These are phyloP conservation scores for Lasiodiplodia sp. DNA, from an alignment of 2,329 filamentous ascomycete species.

Conservation along the genomic window DNA sequence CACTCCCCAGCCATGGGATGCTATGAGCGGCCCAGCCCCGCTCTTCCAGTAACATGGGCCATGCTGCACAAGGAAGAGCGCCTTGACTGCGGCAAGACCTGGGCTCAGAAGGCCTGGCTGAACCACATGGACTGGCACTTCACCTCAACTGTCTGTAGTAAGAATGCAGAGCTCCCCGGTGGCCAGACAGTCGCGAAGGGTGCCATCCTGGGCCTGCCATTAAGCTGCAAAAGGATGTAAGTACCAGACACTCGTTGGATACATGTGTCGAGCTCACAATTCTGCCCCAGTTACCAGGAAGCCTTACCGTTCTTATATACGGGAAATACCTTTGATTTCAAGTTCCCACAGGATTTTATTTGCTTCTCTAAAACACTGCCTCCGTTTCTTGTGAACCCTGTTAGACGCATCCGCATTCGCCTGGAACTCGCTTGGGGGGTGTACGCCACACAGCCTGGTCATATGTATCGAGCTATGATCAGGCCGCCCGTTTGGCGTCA, in stretches of 20 bases:
- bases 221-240: constrained; percentile 7
- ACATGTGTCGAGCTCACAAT: not conserved
- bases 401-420: not conserved
- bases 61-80: not conserved
- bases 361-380: not conserved
- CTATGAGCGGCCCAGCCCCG: not conserved
- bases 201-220: constrained; percentile 1
- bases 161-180: not conserved
- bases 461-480: not conserved
- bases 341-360: constrained; percentile 19
- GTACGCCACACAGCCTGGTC: not conserved
- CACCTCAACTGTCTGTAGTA: constrained; percentile 1
- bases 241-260: not conserved
- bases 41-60: not conserved
- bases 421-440: not conserved
- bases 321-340: constrained; percentile 31
- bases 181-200: not conserved
- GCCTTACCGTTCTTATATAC: constrained; percentile 24
- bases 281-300: constrained; percentile 28
- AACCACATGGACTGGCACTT: constrained; percentile 3
- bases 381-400: not conserved
- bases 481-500: not conserved
- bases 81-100: constrained; percentile 6
- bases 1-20: constrained; percentile 30
- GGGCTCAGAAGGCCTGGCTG: constrained; percentile 7